A percentile compares a stretch with the other conserved stretches of the same genome.
phyloP scores from a whole-genome alignment of 78 protist genomes.

The Speleostelium caveatum region DNA sequence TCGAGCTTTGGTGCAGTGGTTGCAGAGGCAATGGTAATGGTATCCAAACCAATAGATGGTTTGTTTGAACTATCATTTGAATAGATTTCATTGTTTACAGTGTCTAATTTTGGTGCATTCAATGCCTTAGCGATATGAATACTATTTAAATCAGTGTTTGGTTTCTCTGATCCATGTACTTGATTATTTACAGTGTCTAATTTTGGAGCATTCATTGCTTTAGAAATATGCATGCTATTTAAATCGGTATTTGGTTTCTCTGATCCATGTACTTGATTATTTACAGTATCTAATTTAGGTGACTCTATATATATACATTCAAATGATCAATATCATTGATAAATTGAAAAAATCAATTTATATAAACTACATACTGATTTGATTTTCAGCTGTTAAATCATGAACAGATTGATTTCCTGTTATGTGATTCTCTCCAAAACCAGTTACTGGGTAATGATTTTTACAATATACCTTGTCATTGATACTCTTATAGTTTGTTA shows the following conservation, averaged over 20 bases:
- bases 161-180: conserved; percentile 48
- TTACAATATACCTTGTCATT: conserved; percentile 51
- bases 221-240: neutral
- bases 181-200: conserved; percentile 60
- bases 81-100: conserved; percentile 59
- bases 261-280: conserved; percentile 44
- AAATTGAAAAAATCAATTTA: neutral
- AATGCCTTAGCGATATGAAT: conserved; percentile 22
- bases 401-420: neutral
- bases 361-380: conserved; percentile 13
- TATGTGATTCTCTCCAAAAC: conserved; percentile 18
- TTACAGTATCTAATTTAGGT: conserved; percentile 45
- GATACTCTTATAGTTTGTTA: conserved; percentile 34
- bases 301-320: conserved; percentile 3
- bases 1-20: conserved; percentile 55
- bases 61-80: conserved; percentile 22
- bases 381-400: neutral
- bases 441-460: conserved; percentile 73
- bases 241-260: conserved; percentile 22
- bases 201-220: conserved; percentile 70
- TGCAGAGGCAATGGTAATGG: conserved; percentile 7
- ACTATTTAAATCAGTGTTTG: conserved; percentile 10
- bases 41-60: conserved; percentile 26
- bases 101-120: conserved; percentile 53
- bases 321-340: neutral